Evolutionary conservation across 2,329 filamentous ascomycete genomes (phyloP), one percentile per base, ranked within the genome.

Genomic region (Penicillium palitans): DNA sequence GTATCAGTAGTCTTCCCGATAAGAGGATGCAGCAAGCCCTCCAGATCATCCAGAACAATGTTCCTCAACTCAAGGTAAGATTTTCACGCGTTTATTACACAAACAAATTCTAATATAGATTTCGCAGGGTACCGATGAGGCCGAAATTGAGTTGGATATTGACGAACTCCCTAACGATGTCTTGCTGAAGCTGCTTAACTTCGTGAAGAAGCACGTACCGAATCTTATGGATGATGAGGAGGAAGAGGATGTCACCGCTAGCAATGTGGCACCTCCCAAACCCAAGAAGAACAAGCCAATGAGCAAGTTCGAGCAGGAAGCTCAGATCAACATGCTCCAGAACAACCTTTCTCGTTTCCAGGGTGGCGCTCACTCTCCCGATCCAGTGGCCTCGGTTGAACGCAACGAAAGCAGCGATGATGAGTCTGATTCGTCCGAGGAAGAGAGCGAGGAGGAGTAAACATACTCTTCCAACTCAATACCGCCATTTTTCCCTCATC

Each of bases 21-120:
- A 81, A 82, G n/a, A 87, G 91, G 65, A 89, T 96, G 70, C 84
- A 88, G 50, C 86, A 87, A 65, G 91, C 93, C 0, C 90, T 97
- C 33, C 86, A 89, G 59, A 93, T 98, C 61, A 98, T 99, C 71
- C 91, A 96, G 73, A 86, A 86, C 64, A 93, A 96, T 65, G 76
- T 90, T 80, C 79, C 90, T 78, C 81, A 89, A 81, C 81, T 95
- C 79, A 83, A 85, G 81, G 83, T 79, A 74, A 72, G 75, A 12
- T 69, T 58, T 52, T 39, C 17, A 8, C 31, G 2, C 47, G 6
- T 24, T 21, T 4, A 39, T n/a, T 40, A 25, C 19, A n/a, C 3
- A 31, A 40, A 21, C 19, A 33, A 15, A 29, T 60, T 48, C 61
- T 66, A 59, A 65, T 52, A n/a, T 37, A 25, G 41, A 41, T 37